Evolutionary conservation across 2,329 filamentous ascomycete genomes (phyloP).

Genomic region (Talaromyces pinophilus): DNA sequence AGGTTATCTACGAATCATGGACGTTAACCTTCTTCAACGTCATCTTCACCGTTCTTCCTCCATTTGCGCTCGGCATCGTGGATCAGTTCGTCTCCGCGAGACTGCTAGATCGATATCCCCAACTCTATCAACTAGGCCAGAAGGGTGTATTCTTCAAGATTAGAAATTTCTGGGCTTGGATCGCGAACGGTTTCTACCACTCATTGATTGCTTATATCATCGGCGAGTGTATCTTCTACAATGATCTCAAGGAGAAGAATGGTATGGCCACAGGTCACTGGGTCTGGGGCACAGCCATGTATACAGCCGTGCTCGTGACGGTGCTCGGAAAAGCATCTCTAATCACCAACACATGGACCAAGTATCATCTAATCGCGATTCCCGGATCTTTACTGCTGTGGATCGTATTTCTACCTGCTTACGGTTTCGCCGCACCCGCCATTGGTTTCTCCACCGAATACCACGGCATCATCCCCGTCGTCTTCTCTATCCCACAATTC

Average conservation of each 20-base stretch:
- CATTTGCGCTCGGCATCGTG: conserved; percentile 91
- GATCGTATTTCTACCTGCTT: conserved; percentile 85
- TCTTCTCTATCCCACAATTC: conserved; percentile 82
- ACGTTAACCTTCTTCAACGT: conserved; percentile 99
- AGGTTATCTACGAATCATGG: conserved; percentile 99
- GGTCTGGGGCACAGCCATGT: conserved; percentile 96
- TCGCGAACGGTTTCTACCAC: conserved; percentile 92
- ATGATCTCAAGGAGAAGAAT: conserved; percentile 75
- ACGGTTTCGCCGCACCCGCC: conserved; percentile 82
- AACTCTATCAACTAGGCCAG: conserved; percentile 91
- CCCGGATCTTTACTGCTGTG: conserved; percentile 90
- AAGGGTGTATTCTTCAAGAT: conserved; percentile 91
- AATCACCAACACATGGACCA: conserved; percentile 97
- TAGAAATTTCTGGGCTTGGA: conserved; percentile 90
- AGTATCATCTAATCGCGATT: conserved; percentile 94
- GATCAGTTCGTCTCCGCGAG: conserved; percentile 97
- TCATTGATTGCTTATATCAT: conserved; percentile 90
- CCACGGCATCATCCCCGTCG: conserved; percentile 74
- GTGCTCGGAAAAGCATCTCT: conserved; percentile 93
- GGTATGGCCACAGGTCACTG: conserved; percentile 87
- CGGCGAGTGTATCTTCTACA: conserved; percentile 75
- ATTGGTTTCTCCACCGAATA: conserved; percentile 81
- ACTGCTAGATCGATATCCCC: conserved; percentile 90
- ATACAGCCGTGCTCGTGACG: conserved; percentile 89
- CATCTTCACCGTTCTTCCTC: conserved; percentile 91